Base-by-base conservation (phyloP, 1,139 yeast species). In the Kodamaea anthophila region DNA sequence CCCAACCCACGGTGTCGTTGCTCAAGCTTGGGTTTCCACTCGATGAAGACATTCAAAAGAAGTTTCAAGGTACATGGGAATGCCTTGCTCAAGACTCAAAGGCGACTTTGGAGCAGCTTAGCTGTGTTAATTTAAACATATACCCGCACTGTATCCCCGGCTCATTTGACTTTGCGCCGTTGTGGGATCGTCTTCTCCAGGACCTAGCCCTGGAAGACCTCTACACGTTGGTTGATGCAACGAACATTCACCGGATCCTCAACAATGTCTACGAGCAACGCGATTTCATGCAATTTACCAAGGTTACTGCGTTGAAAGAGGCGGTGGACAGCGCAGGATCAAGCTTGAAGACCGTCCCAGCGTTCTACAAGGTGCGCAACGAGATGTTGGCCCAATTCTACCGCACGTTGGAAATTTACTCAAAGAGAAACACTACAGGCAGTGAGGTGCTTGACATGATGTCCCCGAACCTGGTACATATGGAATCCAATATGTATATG, bases 341-440 rank as follows among this genome's bases (percentile, higher is more conserved):
- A 11, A 32, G 52, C 4, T 53, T 47, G 37, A 6, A 6, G 6
- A 31, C 43, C 2, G 49, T 58, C 2, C 53, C 49, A 14, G 50
- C 55, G 25, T 68, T 68, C 36, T 70, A 72, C 43, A 71, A 69
- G 42, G 45, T 60, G 3, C 61, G 56, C 34, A 74, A 70, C 31
- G 55, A 51, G 12, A 49, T 65, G 8, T 39, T 41, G 18, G 69
- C 67, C 0, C 64, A 60, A 30, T 58, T 46, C 24, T 64, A 47
- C 38, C 49, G 47, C 9, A 36, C 46, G 15, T 15, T 28, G 21
- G 32, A 29, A 24, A 31, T 28, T 14, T 28, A 23, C 13, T 19
- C 24, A 26, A 28, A 36, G 6, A 22, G 15, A 9, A 22, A 29
- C 5, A 10, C 14, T 10, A 15, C 9, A 1, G 30, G 41, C 10